Evolutionary conservation across 495 filamentous ascomycete species (phyloP).

Genomic region (Bacidia gigantensis): DNA sequence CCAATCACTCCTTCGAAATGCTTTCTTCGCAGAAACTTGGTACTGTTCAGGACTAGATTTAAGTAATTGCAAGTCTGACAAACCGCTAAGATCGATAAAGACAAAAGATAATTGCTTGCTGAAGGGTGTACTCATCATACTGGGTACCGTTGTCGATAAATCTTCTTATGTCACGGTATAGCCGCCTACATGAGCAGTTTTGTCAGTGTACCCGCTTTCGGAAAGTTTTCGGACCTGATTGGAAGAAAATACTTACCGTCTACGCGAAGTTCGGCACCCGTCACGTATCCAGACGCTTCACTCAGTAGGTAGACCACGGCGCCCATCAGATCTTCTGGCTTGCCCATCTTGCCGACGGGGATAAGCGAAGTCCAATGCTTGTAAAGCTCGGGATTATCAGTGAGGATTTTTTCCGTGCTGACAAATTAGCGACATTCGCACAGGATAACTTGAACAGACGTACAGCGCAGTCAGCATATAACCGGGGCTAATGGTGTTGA

Average conservation of each 20-base stretch:
- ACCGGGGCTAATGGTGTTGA: conserved; percentile 83
- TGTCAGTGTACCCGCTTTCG: background rate
- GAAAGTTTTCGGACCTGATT: background rate
- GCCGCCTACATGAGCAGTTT: background rate
- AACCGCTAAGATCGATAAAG: background rate
- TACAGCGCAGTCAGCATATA: conserved; percentile 92
- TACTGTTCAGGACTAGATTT: too few relatives aligned
- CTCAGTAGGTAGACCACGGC: conserved; percentile 80
- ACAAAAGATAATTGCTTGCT: background rate
- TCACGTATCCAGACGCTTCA: conserved; percentile 76
- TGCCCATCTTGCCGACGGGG: conserved; percentile 82
- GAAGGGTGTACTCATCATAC: background rate
- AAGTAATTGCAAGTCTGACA: background rate
- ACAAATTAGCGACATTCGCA: conserved; percentile 8
- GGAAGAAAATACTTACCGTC: conserved; percentile 53
- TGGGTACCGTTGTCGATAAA: background rate
- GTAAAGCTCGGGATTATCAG: conserved; percentile 79
- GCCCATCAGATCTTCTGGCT: conserved; percentile 85
- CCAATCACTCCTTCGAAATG: background rate
- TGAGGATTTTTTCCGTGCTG: conserved; percentile 86
- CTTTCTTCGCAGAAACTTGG: too few relatives aligned
- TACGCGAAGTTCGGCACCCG: conserved; percentile 77
- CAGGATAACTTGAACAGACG: conserved; percentile 20
- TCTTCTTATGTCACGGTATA: conserved; percentile 4
- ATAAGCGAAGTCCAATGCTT: conserved; percentile 83